phyloP scores from a whole-genome alignment of 2,329 filamentous ascomycete genomes.

The Ophiostoma montium region DNA sequence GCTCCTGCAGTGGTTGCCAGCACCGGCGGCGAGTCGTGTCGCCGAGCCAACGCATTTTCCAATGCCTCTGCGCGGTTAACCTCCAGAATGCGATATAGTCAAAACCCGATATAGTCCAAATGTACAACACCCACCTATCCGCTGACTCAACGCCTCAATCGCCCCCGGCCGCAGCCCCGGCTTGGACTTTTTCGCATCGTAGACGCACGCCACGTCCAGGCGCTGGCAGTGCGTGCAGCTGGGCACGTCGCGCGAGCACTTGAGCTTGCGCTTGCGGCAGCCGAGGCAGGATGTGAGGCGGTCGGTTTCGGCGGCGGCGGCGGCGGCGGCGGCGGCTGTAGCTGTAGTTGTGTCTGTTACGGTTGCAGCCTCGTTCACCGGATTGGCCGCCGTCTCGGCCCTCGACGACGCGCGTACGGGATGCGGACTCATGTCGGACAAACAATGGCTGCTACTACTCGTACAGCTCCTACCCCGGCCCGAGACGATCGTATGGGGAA shows the following conservation, averaged over 20 bases:
- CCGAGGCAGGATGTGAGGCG: constrained; percentile 7
- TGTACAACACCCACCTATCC: constrained; percentile 4
- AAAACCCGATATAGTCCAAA: too few relatives aligned
- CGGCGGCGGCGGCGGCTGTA: not conserved
- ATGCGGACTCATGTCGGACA: not conserved
- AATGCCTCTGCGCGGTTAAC: constrained; percentile 7
- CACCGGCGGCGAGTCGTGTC: not conserved
- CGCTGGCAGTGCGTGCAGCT: constrained; percentile 11
- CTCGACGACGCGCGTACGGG: not conserved
- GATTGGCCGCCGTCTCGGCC: not conserved
- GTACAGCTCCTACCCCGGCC: too few relatives aligned
- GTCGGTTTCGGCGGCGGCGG: not conserved
- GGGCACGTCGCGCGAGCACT: constrained; percentile 12
- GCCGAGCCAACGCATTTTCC: constrained; percentile 5
- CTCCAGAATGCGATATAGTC: not conserved
- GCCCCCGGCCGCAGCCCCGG: constrained; percentile 13
- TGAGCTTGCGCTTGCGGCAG: constrained; percentile 12
- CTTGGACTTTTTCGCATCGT: constrained; percentile 10
- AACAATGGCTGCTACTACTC: not conserved
- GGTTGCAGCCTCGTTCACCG: not conserved
- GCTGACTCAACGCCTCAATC: constrained; percentile 11
- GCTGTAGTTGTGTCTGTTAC: not conserved
- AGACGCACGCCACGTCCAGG: constrained; percentile 7
- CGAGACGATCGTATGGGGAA: too few relatives aligned
- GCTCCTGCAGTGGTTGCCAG: not conserved